A percentile compares a stretch with the other conserved stretches of the same genome.
Conservation (phyloP, 257 asterid species). For the Misopates orontium region DNA sequence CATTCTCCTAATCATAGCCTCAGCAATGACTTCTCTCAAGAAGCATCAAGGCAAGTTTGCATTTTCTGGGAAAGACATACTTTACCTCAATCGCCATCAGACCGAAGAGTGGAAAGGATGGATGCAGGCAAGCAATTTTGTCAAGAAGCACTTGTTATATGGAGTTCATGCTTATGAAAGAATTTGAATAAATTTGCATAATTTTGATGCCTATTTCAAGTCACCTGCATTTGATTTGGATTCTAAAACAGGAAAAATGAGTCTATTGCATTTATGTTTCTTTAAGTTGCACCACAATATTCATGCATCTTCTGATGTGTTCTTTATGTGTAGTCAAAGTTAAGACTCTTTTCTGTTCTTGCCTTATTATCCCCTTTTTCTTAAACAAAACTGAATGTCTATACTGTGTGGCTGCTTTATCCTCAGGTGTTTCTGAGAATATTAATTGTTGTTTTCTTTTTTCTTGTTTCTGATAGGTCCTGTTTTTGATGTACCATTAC, state of each 20-base stretch:
- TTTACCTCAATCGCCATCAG: conserved; percentile 92
- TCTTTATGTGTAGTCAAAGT: too few species aligned
- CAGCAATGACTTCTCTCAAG: conserved; percentile 89
- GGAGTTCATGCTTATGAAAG: not conserved
- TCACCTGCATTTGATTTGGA: conserved; percentile 14
- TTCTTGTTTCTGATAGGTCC: conserved; percentile 53
- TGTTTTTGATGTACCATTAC: conserved; percentile 93
- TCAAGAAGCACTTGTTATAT: conserved; percentile 6
- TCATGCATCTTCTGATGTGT: too few species aligned
- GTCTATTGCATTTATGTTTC: too few species aligned
- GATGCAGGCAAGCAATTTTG: conserved; percentile 78
- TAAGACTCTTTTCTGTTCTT: too few species aligned
- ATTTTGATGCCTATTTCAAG: conserved; percentile 11
- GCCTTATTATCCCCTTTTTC: too few species aligned
- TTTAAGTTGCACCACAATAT: too few species aligned
- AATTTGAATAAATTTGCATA: not conserved
- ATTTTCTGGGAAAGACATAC: conserved; percentile 77
- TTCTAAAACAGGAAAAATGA: not conserved
- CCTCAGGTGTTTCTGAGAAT: too few species aligned
- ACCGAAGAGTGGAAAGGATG: conserved; percentile 98
- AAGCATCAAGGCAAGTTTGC: conserved; percentile 84
- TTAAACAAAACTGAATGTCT: too few species aligned
- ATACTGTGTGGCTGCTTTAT: too few species aligned
- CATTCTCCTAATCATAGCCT: conserved; percentile 76
- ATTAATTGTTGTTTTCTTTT: conserved; percentile 5